Base-by-base conservation (phyloP, 768 basidiomycete species). In the Tricholoma flavovirens region DNA sequence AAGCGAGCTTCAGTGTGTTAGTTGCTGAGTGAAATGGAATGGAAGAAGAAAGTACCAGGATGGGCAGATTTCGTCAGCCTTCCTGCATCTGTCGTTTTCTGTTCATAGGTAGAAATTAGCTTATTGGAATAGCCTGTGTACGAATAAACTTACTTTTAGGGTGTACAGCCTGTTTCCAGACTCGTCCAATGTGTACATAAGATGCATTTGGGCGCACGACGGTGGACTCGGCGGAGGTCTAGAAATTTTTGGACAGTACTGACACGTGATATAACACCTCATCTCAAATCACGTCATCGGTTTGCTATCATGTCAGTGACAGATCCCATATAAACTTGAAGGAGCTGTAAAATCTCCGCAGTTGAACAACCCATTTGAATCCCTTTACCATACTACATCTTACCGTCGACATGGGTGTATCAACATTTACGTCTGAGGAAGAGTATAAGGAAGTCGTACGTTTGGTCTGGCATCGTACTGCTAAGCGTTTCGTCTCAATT, bases 21-120 rank as follows among this genome's bases (percentile, higher is more conserved):
- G 57, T 21, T 56, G 21, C 56, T 53, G 45, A 29, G 38, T 42
- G 30, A 56, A 51, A 46, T 26, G 38, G 51, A 55, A n/a, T 7
- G 49, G 26, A 35, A 45, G 49, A 49, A 48, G 17, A 21, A 17
- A 81, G 57, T 69, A 97, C 95, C 95, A 72, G 97, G 96, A 72
- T 98, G 96, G 11, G 96, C 97, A 55, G 93, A 96, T 72, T 94
- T 96, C 22, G 96, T 93, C 61, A 92, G 81, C 73, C 83, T 86
- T 36, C 93, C 93, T 30, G 73, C 75, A 42, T 87, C 80, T 14
- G 90, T 93, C 40, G 81, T 63, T 87, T 99, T 99, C 96, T 97
- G 67, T 33, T 57, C 14, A 51, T 32, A 49, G 35, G 38, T 19
- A 52, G 51, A 43, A 54, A 43, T 52, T 36, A 49, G 45, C 32